These are phyloP conservation scores for Penicillium lividum DNA, from an alignment of 495 filamentous ascomycete genomes.

Conservation along the genomic window DNA sequence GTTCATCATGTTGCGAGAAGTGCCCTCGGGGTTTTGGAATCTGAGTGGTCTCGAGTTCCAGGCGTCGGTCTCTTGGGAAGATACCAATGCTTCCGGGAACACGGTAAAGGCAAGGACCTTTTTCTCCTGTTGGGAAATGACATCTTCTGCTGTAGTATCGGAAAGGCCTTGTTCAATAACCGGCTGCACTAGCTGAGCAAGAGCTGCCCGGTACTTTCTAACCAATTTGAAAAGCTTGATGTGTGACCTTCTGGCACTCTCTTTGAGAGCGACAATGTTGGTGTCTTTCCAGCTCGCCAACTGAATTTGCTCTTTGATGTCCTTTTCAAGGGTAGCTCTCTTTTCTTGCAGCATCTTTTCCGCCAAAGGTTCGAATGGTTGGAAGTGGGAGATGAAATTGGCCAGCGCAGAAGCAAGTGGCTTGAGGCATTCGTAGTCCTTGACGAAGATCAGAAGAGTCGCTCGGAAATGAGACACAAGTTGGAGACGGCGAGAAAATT, in stretches of 20 bases:
- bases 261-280: conserved; percentile 82
- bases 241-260: conserved; percentile 87
- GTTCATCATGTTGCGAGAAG: conserved; percentile 62
- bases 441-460: conserved; percentile 47
- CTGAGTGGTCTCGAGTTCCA: conserved; percentile 67
- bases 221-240: conserved; percentile 89
- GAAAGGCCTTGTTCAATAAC: conserved; percentile 68
- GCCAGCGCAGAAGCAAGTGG: conserved; percentile 58
- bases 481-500: conserved; percentile 70
- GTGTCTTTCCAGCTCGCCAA: conserved; percentile 96
- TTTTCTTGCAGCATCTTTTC: conserved; percentile 62
- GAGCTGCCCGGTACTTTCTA: conserved; percentile 75
- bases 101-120: conserved; percentile 21
- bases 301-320: conserved; percentile 83
- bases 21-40: conserved; percentile 66
- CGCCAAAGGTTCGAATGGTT: conserved; percentile 64
- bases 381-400: conserved; percentile 76
- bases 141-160: conserved; percentile 39
- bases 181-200: conserved; percentile 68
- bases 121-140: conserved; percentile 17
- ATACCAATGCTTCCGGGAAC: conserved; percentile 45
- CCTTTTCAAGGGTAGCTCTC: conserved; percentile 70
- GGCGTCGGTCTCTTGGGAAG: conserved; percentile 51
- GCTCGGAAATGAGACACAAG: conserved; percentile 71
- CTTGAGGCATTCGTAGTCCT: conserved; percentile 55